A percentile compares a stretch with the other conserved stretches of the same genome.
These are phyloP conservation scores for Cenchrus purpureus DNA, from an alignment of 176 grass and related monocot genomes.

Conservation along the genomic window DNA sequence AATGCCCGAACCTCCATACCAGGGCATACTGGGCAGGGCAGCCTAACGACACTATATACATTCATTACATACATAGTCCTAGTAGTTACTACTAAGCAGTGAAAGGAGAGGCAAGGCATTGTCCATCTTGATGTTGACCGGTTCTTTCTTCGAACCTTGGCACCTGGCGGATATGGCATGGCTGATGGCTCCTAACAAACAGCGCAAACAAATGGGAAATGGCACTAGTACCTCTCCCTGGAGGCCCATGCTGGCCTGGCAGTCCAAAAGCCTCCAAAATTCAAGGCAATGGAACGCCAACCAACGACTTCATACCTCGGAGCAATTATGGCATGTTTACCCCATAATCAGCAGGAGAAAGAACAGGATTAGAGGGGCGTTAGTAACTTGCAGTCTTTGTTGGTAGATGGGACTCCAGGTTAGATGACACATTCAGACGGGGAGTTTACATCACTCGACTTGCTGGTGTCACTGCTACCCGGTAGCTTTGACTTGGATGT, in stretches of 20 bases:
- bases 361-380: constrained; percentile 35
- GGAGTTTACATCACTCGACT: constrained; percentile 42
- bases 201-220: background rate
- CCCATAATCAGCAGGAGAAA: constrained; percentile 17
- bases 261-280: constrained; percentile 37
- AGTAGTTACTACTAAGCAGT: constrained; percentile 38
- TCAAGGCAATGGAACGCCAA: constrained; percentile 7
- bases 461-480: constrained; percentile 32
- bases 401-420: constrained; percentile 25
- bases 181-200: constrained; percentile 14
- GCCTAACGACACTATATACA: constrained; percentile 46
- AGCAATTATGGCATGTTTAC: constrained; percentile 13
- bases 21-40: background rate
- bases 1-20: background rate
- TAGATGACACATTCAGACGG: constrained; percentile 30
- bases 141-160: constrained; percentile 17
- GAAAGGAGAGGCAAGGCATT: background rate
- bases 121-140: background rate
- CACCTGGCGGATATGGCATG: background rate
- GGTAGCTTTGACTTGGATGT: constrained; percentile 58
- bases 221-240: constrained; percentile 26
- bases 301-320: background rate
- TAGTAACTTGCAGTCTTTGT: constrained; percentile 40
- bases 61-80: constrained; percentile 46
- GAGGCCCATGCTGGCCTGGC: constrained; percentile 23